Evolutionary conservation across 108 stramenopile genomes (phyloP), one percentile per base, ranked within the genome.

Genomic region (Tribonema minus): DNA sequence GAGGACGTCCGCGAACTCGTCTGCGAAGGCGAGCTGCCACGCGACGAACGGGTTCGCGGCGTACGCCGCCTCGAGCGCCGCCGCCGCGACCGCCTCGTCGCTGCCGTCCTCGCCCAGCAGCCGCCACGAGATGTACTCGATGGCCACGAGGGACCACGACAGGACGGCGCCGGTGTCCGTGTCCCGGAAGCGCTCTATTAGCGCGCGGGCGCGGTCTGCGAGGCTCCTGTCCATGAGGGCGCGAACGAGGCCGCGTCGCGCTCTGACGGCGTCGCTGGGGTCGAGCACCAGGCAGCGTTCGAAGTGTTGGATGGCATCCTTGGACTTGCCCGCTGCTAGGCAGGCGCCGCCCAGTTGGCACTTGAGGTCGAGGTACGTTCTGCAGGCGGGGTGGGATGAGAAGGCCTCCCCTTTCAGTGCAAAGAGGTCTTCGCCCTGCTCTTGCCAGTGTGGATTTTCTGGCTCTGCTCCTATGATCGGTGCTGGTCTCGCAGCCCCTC

Each of bases 401-500:
- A 20, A 26, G 20, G 2, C 68, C 32, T 32, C 68, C n/a, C 40
- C 68, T 30, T 46, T 26, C 37, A 60, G 59, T 4, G 59, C 59
- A 33, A 71, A 71, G 32, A 71, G 33, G 31, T 71, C 70, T 34
- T 61, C 60, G 36, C 70, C 70, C 20, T 28, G 40, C 60, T 71
- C 59, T 28, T 36, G 37, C 35, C 60, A 36, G 2, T 61, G 36
- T 71, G 37, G 35, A 61, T 59, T 20, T 60, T 36, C 70, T 71
- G 58, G 7, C 30, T 61, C 12, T 59, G 58, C 12, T 59, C 70
- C 35, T 7, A 71, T 58, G 32, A 40, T 60, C 29, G 29, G 58
- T 9, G 70, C 70, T 23, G 70, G 70, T 7, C 70, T 71, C 30
- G 70, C 70, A 7, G 70, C 70, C 70, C 70, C 70, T 27, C 28